A percentile compares a stretch with the other conserved stretches of the same genome.
Evolutionary conservation across 208 protist genomes (phyloP).

Genomic region (Crithidia acanthocephali): DNA sequence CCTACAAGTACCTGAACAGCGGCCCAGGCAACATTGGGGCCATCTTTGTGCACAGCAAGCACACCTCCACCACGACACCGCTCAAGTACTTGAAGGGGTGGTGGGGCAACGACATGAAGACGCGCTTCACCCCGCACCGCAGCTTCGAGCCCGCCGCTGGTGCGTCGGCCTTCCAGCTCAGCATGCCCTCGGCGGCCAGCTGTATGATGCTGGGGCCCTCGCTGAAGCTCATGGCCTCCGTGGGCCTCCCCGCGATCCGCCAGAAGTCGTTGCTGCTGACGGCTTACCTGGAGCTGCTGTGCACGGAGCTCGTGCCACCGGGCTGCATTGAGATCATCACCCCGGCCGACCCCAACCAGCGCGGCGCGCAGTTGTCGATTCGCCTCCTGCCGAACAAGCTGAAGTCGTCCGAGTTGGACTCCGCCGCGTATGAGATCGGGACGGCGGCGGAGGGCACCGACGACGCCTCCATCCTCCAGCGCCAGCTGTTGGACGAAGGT

Average conservation of each 20-base stretch:
- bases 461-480: conserved; percentile 54
- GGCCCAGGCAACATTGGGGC: conserved; percentile 92
- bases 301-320: conserved; percentile 66
- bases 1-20: conserved; percentile 97
- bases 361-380: conserved; percentile 92
- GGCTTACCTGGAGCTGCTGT: conserved; percentile 90
- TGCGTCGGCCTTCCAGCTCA: conserved; percentile 85
- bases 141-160: conserved; percentile 66
- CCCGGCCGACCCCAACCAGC: conserved; percentile 67
- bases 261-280: conserved; percentile 90
- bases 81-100: conserved; percentile 84
- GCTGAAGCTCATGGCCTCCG: conserved; percentile 87
- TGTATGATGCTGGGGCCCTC: conserved; percentile 73
- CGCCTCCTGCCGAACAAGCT: conserved; percentile 68
- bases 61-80: conserved; percentile 50
- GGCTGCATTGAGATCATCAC: conserved; percentile 87
- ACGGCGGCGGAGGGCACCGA: conserved; percentile 32
- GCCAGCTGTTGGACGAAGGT: conserved; percentile 53
- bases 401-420: conserved; percentile 11
- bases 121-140: conserved; percentile 74
- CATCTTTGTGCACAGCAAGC: conserved; percentile 91
- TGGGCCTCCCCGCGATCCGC: conserved; percentile 74
- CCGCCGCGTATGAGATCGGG: conserved; percentile 47
- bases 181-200: conserved; percentile 70
- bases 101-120: conserved; percentile 89